Base-by-base conservation (phyloP, 805 yeast species). In the Hanseniaspora mollemarum region DNA sequence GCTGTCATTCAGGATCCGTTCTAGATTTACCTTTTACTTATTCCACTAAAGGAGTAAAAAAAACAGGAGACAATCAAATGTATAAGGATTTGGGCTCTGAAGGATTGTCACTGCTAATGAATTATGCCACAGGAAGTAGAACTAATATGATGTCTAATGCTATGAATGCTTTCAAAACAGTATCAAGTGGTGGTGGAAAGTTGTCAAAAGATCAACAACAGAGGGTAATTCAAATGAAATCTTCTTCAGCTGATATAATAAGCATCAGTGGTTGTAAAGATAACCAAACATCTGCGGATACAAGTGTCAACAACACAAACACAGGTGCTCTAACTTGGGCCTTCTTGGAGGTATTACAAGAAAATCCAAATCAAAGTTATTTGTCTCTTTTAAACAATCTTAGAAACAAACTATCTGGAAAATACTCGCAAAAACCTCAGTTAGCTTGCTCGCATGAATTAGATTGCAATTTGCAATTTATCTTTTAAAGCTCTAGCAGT, bases 271-370 rank as follows among this genome's bases (percentile, higher is more conserved):
- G 94, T 4, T 86, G 94, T 57, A 83, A 82, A 61, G 95, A 85
- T 65, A 72, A 76, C 48, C 94, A 85, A 66, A 85, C 94, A 0
- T 75, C 82, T 29, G 94, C 94, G 6, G 94, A 85, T 64, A 83
- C 94, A 0, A 70, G 68, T 19, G 86, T 81, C 60, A 78, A 76
- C 35, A 87, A 88, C 25, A 67, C 65, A 12, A 75, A 79, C 38
- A 83, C 92, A 0, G 95, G 95, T 52, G 95, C 95, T 3, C 81
- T 85, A 84, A 80, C 87, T 22, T 83, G 77, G 67, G 81, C 94
- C 0, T 83, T 86, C 59, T 71, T 83, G 42, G 70, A 72, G 54
- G 88, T 83, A 8, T 66, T 85, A 69, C 58, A 67, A 24, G 67
- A 71, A 44, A 76, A 78, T 59, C 80, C 84, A 7, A 72, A 74